These are phyloP conservation scores for Lichina pygmaea DNA, from an alignment of 495 filamentous ascomycete species.

Conservation along the genomic window DNA sequence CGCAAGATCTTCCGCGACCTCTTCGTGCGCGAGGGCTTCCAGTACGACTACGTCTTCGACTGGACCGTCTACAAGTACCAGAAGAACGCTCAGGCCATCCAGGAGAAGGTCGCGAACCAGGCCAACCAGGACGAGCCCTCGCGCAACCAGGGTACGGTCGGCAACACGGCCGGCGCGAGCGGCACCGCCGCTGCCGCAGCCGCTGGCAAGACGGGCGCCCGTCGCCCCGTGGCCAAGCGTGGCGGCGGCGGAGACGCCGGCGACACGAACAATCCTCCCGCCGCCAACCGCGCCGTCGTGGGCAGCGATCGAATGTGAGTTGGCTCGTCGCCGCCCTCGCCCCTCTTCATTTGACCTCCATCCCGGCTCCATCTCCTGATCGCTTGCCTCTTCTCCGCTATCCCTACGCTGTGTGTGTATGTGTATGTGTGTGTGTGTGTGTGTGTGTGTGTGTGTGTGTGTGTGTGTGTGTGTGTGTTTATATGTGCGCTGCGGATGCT, in stretches of 20 bases:
- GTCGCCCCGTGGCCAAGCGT: conserved; percentile 63
- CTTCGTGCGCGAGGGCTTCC: conserved; percentile 97
- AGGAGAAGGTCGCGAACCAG: conserved; percentile 40
- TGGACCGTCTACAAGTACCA: conserved; percentile 99
- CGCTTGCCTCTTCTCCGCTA: conserved; percentile 82
- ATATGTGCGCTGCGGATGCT: neutral
- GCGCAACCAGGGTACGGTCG: conserved; percentile 26
- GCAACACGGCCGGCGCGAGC: conserved; percentile 28
- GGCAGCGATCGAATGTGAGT: conserved; percentile 99
- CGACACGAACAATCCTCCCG: conserved; percentile 30
- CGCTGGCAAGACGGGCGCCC: conserved; percentile 40
- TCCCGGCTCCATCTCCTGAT: conserved; percentile 24
- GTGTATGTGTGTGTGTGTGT: too few species aligned
- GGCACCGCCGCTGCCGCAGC: conserved; percentile 24
- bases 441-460: too few species aligned
- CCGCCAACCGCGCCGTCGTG: conserved; percentile 68
- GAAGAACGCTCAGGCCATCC: conserved; percentile 88
- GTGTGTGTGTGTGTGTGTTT: neutral
- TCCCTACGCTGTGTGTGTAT: conserved; percentile 66
- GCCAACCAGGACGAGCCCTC: conserved; percentile 43
- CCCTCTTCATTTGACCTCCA: neutral
- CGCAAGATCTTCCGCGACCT: conserved; percentile 99
- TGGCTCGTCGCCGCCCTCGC: conserved; percentile 15
- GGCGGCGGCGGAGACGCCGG: conserved; percentile 19
- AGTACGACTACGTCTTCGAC: conserved; percentile 99